phyloP scores from a whole-genome alignment of 495 filamentous ascomycete genomes.

The Aspergillus carlsbadensis region DNA sequence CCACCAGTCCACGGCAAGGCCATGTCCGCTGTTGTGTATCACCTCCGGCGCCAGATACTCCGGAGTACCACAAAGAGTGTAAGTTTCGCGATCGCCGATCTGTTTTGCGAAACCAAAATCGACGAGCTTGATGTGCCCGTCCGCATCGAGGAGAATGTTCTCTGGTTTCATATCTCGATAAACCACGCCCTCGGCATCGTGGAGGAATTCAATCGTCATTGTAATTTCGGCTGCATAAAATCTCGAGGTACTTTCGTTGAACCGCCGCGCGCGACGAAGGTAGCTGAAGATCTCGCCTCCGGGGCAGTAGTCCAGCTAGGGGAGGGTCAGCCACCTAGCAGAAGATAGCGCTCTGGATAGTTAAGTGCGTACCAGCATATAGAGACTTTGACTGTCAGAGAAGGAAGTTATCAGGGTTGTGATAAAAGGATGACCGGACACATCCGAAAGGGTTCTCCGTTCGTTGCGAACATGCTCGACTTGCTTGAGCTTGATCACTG shows the following conservation, averaged over 20 bases:
- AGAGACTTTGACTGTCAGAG: slow-evolving; percentile 82
- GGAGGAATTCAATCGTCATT: slow-evolving; percentile 87
- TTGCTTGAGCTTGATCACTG: slow-evolving; percentile 94
- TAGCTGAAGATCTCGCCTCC: slow-evolving; percentile 97
- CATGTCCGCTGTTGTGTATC: slow-evolving; percentile 92
- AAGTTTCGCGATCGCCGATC: slow-evolving; percentile 67
- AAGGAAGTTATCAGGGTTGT: slow-evolving; percentile 89
- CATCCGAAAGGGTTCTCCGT: slow-evolving; percentile 79
- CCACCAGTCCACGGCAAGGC: slow-evolving; percentile 99
- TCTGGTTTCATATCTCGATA: slow-evolving; percentile 97
- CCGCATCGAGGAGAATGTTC: slow-evolving; percentile 87
- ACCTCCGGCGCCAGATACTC: slow-evolving; percentile 97
- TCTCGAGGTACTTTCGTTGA: slow-evolving; percentile 78
- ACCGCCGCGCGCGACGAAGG: slow-evolving; percentile 78
- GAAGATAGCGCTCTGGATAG: background rate
- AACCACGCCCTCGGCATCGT: slow-evolving; percentile 79
- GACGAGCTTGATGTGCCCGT: slow-evolving; percentile 95
- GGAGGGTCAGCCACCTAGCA: slow-evolving; percentile 21
- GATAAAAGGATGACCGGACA: slow-evolving; percentile 92
- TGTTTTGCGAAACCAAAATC: slow-evolving; percentile 97
- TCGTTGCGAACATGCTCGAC: slow-evolving; percentile 97
- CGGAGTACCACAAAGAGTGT: slow-evolving; percentile 93
- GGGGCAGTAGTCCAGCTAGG: slow-evolving; percentile 81
- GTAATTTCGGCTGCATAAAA: slow-evolving; percentile 98
- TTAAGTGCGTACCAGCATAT: slow-evolving; percentile 71